Base-by-base conservation (phyloP, 495 filamentous ascomycete genomes). In the Pyronema omphalodes region DNA sequence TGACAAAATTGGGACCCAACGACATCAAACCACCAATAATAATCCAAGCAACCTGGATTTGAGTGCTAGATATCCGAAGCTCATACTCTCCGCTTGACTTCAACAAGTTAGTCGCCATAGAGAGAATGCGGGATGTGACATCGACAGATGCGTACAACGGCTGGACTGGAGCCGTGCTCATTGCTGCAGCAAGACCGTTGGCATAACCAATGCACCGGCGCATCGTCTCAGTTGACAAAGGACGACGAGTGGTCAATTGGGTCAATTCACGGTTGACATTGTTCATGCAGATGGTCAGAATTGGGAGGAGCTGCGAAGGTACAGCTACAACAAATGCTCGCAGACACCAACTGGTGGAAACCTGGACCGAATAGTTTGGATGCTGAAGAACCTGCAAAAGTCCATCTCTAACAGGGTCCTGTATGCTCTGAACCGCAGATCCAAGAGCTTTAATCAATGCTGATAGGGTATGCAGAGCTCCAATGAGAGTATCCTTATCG, bases 1-100 rank as follows among this genome's bases (percentile, higher is more conserved):
- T 99, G 67, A 96, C 89, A 66, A 99, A 99, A 65, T 93, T 95
- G 5, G 93, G 93, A 0, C 91, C 91, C 1, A 96, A 73, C 6
- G 88, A 84, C 93, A 96, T 96, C 19, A 99, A 69, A 0, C 91
- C 91, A 36, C 91, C 91, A 53, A 99, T 93, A 51, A 99, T 68
- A 43, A 93, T 93, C 91, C 91, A 99, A 15, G 91, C 89, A 5
- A 96, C 88, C 60, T 99, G 91, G 37, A 99, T 87, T 63, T 99
- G 91, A 12, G 86, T 93, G 60, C 83, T 83, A 14, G 89, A 89
- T 45, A 89, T 81, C 44, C 93, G 81, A 52, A 99, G 74, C 58
- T 99, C 89, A 9, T 85, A 88, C 60, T 82, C 85, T 34, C 87
- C 82, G 67, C 88, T 95, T 0, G 82, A 88, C 66, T 99, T 99